phyloP scores from a whole-genome alignment of 208 protist species.

The Strigomonas oncopelti region DNA sequence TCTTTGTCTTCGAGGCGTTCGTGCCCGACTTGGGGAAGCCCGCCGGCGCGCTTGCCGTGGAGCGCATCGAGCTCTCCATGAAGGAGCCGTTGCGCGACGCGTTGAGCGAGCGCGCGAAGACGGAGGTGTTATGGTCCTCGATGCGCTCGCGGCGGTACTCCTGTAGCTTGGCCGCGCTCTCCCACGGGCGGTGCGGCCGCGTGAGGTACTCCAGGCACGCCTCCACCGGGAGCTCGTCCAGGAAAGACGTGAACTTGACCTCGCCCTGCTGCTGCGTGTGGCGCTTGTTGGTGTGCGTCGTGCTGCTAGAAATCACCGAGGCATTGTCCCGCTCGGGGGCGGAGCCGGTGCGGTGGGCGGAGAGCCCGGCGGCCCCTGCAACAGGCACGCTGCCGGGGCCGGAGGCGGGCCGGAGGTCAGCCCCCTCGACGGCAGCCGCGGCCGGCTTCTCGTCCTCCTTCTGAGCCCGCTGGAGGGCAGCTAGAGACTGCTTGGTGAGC shows the following conservation, averaged over 20 bases:
- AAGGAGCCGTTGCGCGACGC: conserved; percentile 38
- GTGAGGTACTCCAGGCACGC: conserved; percentile 85
- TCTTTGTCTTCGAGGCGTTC: conserved; percentile 24
- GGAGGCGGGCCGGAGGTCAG: neutral
- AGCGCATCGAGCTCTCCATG: conserved; percentile 25
- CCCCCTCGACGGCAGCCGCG: neutral
- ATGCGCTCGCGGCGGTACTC: conserved; percentile 36
- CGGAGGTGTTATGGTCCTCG: conserved; percentile 34
- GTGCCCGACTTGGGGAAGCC: conserved; percentile 14
- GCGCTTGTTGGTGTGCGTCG: neutral
- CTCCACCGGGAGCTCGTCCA: conserved; percentile 72
- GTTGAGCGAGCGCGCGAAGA: conserved; percentile 49
- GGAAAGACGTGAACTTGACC: conserved; percentile 45
- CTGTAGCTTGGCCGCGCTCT: conserved; percentile 47
- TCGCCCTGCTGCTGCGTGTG: neutral
- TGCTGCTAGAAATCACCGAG: conserved; percentile 3
- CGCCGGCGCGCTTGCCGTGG: conserved; percentile 18
- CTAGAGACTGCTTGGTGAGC: conserved; percentile 10
- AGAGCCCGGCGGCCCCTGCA: neutral
- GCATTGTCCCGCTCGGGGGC: neutral
- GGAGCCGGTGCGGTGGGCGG: neutral
- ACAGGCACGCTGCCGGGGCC: neutral
- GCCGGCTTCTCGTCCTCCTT: neutral
- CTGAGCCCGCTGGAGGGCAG: conserved; percentile 1
- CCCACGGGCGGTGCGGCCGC: conserved; percentile 83